phyloP scores from a whole-genome alignment of 768 basidiomycete species.

The Boletus rubescentipes region DNA sequence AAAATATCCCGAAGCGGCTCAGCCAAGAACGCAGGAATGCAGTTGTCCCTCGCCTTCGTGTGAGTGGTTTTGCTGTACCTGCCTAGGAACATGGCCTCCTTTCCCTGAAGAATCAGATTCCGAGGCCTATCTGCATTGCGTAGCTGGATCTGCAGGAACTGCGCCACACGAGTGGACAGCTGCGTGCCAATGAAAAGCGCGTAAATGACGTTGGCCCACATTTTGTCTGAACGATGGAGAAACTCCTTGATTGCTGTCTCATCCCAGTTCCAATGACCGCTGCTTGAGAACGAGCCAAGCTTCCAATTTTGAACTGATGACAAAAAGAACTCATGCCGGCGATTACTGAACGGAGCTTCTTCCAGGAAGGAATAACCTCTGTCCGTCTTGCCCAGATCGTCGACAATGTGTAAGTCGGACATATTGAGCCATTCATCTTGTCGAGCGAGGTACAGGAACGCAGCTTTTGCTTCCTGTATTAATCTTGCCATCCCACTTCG shows the following conservation, averaged over 20 bases:
- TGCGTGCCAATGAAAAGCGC: not conserved
- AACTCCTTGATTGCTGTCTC: not conserved
- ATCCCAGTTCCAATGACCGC: not conserved
- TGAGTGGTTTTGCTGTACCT: not conserved
- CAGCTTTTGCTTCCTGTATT: not conserved
- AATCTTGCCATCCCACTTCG: not conserved
- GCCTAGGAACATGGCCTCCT: not conserved
- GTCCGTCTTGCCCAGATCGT: not conserved
- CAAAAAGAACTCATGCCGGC: not conserved
- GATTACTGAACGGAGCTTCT: not conserved
- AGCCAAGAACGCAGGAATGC: not conserved
- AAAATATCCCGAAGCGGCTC: not conserved
- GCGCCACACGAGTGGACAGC: not conserved
- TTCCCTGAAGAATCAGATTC: not conserved
- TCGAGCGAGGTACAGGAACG: not conserved
- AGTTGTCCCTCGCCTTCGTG: not conserved
- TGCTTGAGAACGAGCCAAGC: not conserved
- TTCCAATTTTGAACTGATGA: not conserved
- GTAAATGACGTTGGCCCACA: not conserved
- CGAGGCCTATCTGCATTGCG: not conserved
- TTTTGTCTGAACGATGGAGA: not conserved
- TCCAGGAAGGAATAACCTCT: constrained; percentile 4
- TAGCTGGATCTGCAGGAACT: not conserved
- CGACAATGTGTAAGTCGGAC: accelerated
- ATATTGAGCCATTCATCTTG: not conserved